These are phyloP conservation scores for Meyerozyma guilliermondii DNA, from an alignment of 1,139 yeast genomes.

Conservation along the genomic window DNA sequence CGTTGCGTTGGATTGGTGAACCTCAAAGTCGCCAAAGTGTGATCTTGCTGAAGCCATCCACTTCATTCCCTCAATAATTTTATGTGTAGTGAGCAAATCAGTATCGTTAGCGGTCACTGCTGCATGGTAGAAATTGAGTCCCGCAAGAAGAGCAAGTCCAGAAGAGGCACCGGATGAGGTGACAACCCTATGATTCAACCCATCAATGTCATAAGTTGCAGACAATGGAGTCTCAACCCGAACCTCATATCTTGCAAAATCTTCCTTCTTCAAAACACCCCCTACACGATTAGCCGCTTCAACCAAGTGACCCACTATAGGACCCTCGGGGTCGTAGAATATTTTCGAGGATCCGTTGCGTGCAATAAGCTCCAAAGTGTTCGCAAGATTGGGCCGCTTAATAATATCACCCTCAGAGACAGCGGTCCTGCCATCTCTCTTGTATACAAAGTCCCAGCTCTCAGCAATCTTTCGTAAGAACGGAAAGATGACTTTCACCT, in stretches of 20 bases:
- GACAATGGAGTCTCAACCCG: constrained; percentile 52
- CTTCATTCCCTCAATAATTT: constrained; percentile 81
- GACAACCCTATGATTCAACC: constrained; percentile 46
- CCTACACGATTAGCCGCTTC: constrained; percentile 40
- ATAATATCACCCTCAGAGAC: constrained; percentile 55
- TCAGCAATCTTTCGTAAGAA: constrained; percentile 22
- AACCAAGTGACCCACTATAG: constrained; percentile 58
- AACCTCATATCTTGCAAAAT: constrained; percentile 59
- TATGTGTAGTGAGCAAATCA: constrained; percentile 52
- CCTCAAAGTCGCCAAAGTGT: constrained; percentile 61
- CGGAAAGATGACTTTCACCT: constrained; percentile 23
- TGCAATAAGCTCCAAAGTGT: constrained; percentile 65
- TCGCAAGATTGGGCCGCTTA: constrained; percentile 55
- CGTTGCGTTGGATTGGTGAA: constrained; percentile 9
- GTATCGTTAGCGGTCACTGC: constrained; percentile 19
- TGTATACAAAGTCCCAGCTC: constrained; percentile 55
- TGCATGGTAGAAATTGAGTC: constrained; percentile 49
- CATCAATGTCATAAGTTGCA: constrained; percentile 27
- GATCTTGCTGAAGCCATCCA: constrained; percentile 89
- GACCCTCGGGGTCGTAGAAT: constrained; percentile 80
- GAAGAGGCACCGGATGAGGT: constrained; percentile 78
- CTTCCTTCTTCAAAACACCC: constrained; percentile 59
- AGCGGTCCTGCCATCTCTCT: constrained; percentile 20
- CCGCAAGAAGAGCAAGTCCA: constrained; percentile 78
- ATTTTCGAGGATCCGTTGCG: constrained; percentile 67